Evolutionary conservation across 176 grass and related monocot species (phyloP).

Genomic region (Ampelocalamus luodianensis): DNA sequence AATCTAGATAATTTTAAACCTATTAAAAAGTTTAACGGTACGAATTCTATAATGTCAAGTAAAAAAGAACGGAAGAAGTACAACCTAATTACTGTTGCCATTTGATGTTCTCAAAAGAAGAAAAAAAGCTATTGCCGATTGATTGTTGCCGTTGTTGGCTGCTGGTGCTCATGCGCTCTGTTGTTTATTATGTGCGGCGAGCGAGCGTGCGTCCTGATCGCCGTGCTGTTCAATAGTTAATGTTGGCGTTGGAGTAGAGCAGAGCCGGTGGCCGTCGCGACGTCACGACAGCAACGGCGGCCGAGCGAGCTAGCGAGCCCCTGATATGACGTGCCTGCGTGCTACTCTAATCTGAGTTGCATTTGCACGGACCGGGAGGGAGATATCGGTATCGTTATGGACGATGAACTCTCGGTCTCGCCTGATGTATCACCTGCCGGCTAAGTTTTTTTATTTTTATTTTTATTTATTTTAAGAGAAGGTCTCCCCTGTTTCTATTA

Average conservation of each 20-base stretch:
- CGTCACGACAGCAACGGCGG: constrained; percentile 16
- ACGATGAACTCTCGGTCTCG: too few relatives aligned
- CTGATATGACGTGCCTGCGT: not conserved
- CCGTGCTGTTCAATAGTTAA: not conserved
- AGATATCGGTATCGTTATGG: too few relatives aligned
- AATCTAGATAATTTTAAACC: too few relatives aligned
- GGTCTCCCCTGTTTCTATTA: too few relatives aligned
- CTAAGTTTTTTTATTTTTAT: too few relatives aligned
- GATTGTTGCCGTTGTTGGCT: not conserved
- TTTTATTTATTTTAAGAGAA: too few relatives aligned
- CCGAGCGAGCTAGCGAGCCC: too few relatives aligned
- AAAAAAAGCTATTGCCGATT: too few relatives aligned
- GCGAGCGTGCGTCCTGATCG: constrained; percentile 5
- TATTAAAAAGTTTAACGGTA: too few relatives aligned
- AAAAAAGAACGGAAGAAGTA: too few relatives aligned
- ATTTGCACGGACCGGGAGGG: too few relatives aligned
- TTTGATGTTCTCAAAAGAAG: not conserved
- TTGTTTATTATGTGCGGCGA: not conserved
- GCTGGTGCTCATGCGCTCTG: not conserved
- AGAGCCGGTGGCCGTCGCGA: not conserved
- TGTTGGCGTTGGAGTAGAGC: not conserved
- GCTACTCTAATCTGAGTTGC: not conserved
- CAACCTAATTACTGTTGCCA: not conserved
- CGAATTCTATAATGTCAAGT: too few relatives aligned
- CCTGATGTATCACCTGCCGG: constrained; percentile 33